phyloP scores from a whole-genome alignment of 805 yeast genomes.

The Candida tammaniensis region DNA sequence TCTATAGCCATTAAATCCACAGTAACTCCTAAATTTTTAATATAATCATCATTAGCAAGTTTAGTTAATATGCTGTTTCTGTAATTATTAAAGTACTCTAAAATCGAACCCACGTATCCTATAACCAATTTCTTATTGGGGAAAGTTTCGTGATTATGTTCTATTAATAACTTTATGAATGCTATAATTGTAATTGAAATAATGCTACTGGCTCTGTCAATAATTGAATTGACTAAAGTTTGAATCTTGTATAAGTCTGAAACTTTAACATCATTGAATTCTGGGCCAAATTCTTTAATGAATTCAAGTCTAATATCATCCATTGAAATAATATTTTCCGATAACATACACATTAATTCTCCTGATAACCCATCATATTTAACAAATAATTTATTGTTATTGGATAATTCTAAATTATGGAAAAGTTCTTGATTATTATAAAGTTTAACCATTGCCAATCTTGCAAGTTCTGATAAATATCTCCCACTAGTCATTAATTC shows the following conservation, averaged over 20 bases:
- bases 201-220: slow-evolving; percentile 44
- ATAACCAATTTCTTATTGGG: slow-evolving; percentile 28
- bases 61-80: slow-evolving; percentile 25
- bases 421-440: slow-evolving; percentile 27
- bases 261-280: slow-evolving; percentile 14
- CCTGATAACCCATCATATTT: slow-evolving; percentile 38
- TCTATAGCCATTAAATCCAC: slow-evolving; percentile 40
- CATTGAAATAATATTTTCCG: slow-evolving; percentile 20
- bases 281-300: slow-evolving; percentile 21
- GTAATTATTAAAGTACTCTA: slow-evolving; percentile 41
- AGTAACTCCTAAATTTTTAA: slow-evolving; percentile 23
- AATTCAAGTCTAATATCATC: slow-evolving; percentile 19
- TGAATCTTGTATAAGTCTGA: slow-evolving; percentile 28
- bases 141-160: slow-evolving; percentile 20
- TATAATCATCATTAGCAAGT: slow-evolving; percentile 23
- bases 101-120: slow-evolving; percentile 52
- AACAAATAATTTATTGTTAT: slow-evolving; percentile 9
- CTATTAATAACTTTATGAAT: slow-evolving; percentile 24
- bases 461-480: slow-evolving; percentile 51
- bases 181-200: slow-evolving; percentile 43
- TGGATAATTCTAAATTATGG: slow-evolving; percentile 11
- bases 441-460: slow-evolving; percentile 41
- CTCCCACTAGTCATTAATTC: slow-evolving; percentile 57
- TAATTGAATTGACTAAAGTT: slow-evolving; percentile 33
- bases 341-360: slow-evolving; percentile 37